A percentile compares a stretch with the other conserved stretches of the same genome.
These are phyloP conservation scores for Thielaviopsis musarum DNA, from an alignment of 2,329 filamentous ascomycete species.

Conservation along the genomic window DNA sequence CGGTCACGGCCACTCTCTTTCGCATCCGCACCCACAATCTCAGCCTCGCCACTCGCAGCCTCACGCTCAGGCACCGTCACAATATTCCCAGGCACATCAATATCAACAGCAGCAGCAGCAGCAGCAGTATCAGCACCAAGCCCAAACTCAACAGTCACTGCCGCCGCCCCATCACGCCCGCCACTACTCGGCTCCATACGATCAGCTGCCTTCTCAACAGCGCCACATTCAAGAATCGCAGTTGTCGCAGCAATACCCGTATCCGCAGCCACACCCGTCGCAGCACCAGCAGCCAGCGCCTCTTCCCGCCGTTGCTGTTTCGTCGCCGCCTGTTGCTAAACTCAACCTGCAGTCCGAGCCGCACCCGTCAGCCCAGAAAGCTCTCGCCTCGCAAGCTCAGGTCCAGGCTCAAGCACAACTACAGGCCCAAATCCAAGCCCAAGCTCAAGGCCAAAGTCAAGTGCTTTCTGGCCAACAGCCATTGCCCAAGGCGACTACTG, in stretches of 20 bases:
- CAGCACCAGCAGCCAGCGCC: background rate
- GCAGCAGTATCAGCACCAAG: conserved; percentile 15
- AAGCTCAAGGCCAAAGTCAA: background rate
- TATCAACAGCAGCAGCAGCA: conserved; percentile 8
- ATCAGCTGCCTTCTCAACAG: background rate
- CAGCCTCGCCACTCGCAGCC: conserved; percentile 1
- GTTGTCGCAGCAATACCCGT: background rate
- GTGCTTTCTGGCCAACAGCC: conserved; percentile 12
- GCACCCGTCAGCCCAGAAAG: background rate
- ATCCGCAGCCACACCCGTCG: conserved; percentile 14
- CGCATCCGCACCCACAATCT: conserved; percentile 2
- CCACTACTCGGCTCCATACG: background rate
- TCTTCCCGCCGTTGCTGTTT: background rate
- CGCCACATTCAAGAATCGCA: background rate
- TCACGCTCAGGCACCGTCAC: conserved; percentile 6
- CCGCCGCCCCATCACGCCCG: background rate
- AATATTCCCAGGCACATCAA: background rate
- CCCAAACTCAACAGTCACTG: background rate
- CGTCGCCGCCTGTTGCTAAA: background rate
- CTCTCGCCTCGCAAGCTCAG: background rate
- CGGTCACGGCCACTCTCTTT: background rate
- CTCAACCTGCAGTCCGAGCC: background rate
- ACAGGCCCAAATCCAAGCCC: background rate
- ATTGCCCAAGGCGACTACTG: conserved; percentile 2
- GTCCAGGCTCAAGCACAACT: background rate